A percentile compares a stretch with the other conserved stretches of the same genome.
phyloP scores from a whole-genome alignment of 352 stramenopile genomes.

The Pythium guiyangense region DNA sequence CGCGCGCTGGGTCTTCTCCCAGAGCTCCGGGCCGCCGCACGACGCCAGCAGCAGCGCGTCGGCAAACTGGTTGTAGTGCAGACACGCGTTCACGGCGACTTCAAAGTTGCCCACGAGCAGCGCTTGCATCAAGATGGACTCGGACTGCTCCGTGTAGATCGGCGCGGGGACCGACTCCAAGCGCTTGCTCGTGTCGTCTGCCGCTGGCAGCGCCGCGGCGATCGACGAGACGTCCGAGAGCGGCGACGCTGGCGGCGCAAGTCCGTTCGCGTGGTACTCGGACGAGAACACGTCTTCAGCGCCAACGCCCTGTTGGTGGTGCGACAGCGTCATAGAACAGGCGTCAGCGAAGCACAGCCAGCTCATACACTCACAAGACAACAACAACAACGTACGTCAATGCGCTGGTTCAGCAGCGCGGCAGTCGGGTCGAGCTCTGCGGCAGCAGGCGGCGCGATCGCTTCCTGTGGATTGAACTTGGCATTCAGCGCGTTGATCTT shows the following conservation, averaged over 20 bases:
- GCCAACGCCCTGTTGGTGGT: constrained; percentile 30
- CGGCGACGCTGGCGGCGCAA: constrained; percentile 24
- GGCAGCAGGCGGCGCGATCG: constrained; percentile 19
- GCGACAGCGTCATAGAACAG: background rate
- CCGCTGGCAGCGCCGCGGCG: constrained; percentile 31
- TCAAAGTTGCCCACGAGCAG: constrained; percentile 98
- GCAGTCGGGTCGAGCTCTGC: constrained; percentile 38
- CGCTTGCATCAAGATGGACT: constrained; percentile 92
- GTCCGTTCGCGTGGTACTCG: constrained; percentile 47
- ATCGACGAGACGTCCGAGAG: constrained; percentile 49
- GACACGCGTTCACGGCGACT: constrained; percentile 96
- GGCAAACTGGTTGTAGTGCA: constrained; percentile 94
- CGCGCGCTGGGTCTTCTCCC: constrained; percentile 92
- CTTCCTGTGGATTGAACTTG: constrained; percentile 65
- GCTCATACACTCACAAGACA: constrained; percentile 5
- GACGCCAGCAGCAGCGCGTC: constrained; percentile 94
- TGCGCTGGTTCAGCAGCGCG: constrained; percentile 55
- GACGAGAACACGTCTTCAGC: constrained; percentile 79
- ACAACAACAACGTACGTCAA: constrained; percentile 49
- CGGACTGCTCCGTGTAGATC: constrained; percentile 87
- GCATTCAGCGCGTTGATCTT: constrained; percentile 86
- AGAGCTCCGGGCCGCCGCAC: constrained; percentile 93
- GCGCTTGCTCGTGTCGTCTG: constrained; percentile 75
- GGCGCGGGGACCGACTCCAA: constrained; percentile 56
- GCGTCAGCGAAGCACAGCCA: background rate